These are phyloP conservation scores for Phytophthora cactorum DNA, from an alignment of 352 stramenopile genomes.

Conservation along the genomic window DNA sequence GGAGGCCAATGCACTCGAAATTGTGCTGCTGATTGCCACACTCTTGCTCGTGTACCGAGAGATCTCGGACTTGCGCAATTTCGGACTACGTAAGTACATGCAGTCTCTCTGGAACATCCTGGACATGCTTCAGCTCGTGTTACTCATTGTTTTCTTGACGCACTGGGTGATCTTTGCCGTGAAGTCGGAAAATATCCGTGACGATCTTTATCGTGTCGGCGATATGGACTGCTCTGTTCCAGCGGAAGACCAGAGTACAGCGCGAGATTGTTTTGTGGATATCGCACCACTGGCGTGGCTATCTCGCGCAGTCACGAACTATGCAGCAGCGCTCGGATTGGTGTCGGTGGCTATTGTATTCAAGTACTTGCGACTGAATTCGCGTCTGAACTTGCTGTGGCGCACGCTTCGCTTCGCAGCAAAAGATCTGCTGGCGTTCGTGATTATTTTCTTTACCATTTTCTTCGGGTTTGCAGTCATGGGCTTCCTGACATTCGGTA, in stretches of 20 bases:
- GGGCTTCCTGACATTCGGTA: conserved; percentile 80
- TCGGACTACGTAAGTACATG: conserved; percentile 64
- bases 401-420: conserved; percentile 76
- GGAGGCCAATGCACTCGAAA: conserved; percentile 60
- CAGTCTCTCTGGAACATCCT: conserved; percentile 84
- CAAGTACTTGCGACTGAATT: conserved; percentile 84
- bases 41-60: conserved; percentile 62
- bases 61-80: conserved; percentile 54
- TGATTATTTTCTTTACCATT: conserved; percentile 84
- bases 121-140: conserved; percentile 73
- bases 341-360: conserved; percentile 83
- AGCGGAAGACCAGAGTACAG: conserved; percentile 50
- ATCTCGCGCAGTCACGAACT: conserved; percentile 62
- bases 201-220: conserved; percentile 58
- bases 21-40: conserved; percentile 62
- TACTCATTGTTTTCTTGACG: conserved; percentile 70
- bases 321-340: conserved; percentile 59
- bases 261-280: conserved; percentile 63
- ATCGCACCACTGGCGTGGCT: conserved; percentile 58
- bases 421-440: conserved; percentile 77
- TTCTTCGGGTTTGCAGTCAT: conserved; percentile 83
- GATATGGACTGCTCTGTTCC: conserved; percentile 55
- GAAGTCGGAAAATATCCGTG: conserved; percentile 53
- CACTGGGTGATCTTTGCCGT: conserved; percentile 66
- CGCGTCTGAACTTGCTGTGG: conserved; percentile 80